Base-by-base conservation (phyloP, 306 rosid species). In the Biancaea sappan region DNA sequence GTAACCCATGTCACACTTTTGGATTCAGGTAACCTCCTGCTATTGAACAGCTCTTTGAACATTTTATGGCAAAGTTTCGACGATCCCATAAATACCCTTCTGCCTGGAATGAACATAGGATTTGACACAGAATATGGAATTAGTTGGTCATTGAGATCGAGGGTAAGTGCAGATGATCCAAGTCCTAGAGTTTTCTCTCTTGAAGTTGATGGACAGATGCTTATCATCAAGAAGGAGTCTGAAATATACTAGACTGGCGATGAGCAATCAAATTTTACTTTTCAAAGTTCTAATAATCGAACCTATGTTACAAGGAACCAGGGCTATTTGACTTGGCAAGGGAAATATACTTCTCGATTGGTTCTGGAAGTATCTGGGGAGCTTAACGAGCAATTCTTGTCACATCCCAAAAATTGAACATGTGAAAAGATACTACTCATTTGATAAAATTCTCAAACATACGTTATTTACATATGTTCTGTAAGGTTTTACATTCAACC, bases 21-120 rank as follows among this genome's bases (percentile, higher is more conserved):
- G 69, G 80, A 80, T 57, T 59, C 73, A 0, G 84, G 80, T 38
- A 80, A 74, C 71, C 60, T 80, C 12, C 1, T 69, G 46, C 47
- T 69, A n/a, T 0, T 62, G 8, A 68, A 69, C 41, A 67, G 8
- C 21, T 67, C 52, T 31, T 16, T 37, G 46, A 46, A 3, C 5
- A 3, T 80, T 19, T 16, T 73, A 37, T 79, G 83, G 79, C 75
- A 79, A 77, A 73, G 83, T 66, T 73, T 79, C 29, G 14, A 56
- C 28, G 0, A 67, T 32, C 74, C 69, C 0, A 76, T 69, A 4
- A 19, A 77, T 34, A 77, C 75, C 61, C 61, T 77, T 32, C 15
- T 77, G 34, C 80, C 69, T 1, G 71, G 76, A 60, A 69, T 69
- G 71, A 77, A 26, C 4, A 0, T 72, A 8, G 79, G 79, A 16